Evolutionary conservation across 2,329 filamentous ascomycete species (phyloP).

Genomic region (Claviceps fusiformis): DNA sequence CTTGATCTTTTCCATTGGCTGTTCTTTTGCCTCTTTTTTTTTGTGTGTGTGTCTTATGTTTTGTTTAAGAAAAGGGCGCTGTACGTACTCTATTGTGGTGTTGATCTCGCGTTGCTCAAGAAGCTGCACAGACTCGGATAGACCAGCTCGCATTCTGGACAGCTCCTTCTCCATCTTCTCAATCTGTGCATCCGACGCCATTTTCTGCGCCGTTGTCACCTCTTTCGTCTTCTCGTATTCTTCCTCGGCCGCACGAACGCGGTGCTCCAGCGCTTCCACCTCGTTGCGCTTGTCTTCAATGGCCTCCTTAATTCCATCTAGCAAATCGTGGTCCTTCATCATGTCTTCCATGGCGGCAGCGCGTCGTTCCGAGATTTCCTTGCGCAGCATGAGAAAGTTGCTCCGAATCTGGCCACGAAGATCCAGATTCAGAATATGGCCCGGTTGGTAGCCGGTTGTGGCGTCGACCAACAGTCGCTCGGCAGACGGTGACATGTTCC

Average conservation of each 20-base stretch:
- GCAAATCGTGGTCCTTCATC: conserved; percentile 85
- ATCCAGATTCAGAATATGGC: conserved; percentile 79
- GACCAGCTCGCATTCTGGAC: conserved; percentile 74
- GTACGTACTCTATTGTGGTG: conserved; percentile 76
- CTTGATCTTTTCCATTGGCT: not conserved
- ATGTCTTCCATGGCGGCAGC: conserved; percentile 74
- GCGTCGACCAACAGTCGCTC: conserved; percentile 74
- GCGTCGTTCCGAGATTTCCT: conserved; percentile 83
- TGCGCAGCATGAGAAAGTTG: conserved; percentile 63
- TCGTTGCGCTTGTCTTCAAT: conserved; percentile 92
- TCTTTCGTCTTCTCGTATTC: conserved; percentile 93
- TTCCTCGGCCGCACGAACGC: conserved; percentile 75
- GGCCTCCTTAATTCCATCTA: conserved; percentile 90
- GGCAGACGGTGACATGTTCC: conserved; percentile 25
- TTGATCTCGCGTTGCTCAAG: conserved; percentile 95
- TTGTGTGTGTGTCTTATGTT: too few relatives aligned
- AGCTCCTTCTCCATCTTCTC: conserved; percentile 98
- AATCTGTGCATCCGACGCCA: conserved; percentile 82
- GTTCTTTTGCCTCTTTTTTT: not conserved
- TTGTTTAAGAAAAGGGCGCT: too few relatives aligned
- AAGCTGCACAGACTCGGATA: conserved; percentile 76
- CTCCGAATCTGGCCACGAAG: conserved; percentile 71
- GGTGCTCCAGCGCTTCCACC: conserved; percentile 81
- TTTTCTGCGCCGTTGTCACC: conserved; percentile 70
- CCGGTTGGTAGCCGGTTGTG: conserved; percentile 76